Base-by-base conservation (phyloP, 2,329 filamentous ascomycete species). In the Xylariaceae sp. region DNA sequence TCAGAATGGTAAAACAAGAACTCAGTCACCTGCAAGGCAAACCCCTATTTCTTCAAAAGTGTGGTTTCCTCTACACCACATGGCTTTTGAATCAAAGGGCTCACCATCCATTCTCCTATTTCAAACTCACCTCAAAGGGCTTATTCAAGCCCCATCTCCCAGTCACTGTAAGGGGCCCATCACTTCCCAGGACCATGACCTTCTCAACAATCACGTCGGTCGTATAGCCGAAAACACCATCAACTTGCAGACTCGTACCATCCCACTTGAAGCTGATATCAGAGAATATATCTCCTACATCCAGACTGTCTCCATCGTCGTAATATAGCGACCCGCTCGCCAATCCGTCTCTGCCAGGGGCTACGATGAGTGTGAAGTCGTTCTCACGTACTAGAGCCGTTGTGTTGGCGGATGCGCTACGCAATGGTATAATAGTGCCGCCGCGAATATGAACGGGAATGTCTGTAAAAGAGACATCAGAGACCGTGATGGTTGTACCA, bases 401-500 rank as follows among this genome's bases (percentile, higher is more conserved):
- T 0, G 80, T 83, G 57, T 80, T 81, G 0, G 77, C 79, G 37
- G 77, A 77, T 47, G 76, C 72, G 1, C 71, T 70, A 30, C 85
- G 80, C 57, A 83, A 70, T 0, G 85, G 83, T n/a, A 88, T 68
- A 60, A 88, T 82, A 57, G 71, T 77, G 18, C 86, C 85, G 23
- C 83, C 84, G 55, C 81, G 80, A 66, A 87, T 80, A 68, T 87
- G 84, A 6, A 88, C 76, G 1, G 86, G 85, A 61, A 88, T 88
- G 8, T 70, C 67, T 1, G 65, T 64, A 58, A 64, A 64, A 2
- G 70, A 59, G 39, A 70, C 62, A 53, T 69, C 58, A 8, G 60
- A 59, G 17, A 63, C 58, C 2, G 63, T 68, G n/a, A 71, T 61
- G 7, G 57, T 55, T 7, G 55, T 60, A 35, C 68, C 68, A 2